These are phyloP conservation scores for Phalaenopsis hybrid DNA, from an alignment of 116 monocot species.

Conservation along the genomic window DNA sequence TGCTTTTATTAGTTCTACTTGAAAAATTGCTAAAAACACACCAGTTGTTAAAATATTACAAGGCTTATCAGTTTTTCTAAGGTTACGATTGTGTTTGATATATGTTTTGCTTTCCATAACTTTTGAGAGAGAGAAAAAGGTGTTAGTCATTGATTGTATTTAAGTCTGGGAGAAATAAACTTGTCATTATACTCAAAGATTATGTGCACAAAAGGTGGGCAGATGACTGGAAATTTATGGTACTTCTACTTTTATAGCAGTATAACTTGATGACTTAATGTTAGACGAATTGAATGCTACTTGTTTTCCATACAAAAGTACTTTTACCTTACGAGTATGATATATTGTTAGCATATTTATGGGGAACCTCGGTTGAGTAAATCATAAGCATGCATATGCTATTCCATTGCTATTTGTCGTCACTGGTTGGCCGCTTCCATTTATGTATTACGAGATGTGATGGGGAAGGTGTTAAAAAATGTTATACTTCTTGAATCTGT, in stretches of 20 bases:
- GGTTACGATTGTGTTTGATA: background rate
- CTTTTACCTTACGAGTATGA: background rate
- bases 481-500: background rate
- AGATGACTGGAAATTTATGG: too few species aligned
- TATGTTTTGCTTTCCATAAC: background rate
- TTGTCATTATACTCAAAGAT: background rate
- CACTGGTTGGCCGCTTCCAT: background rate
- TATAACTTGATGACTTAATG: background rate
- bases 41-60: background rate
- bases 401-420: background rate
- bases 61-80: background rate
- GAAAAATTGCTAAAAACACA: background rate
- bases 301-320: background rate
- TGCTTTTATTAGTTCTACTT: background rate
- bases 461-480: background rate
- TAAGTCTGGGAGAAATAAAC: background rate
- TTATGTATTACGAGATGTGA: background rate
- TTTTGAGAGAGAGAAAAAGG: background rate
- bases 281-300: background rate
- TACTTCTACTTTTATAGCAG: background rate
- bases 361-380: background rate
- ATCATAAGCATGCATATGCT: background rate
- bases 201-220: background rate
- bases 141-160: background rate
- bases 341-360: background rate